Base-by-base conservation (phyloP, 345 rosid genomes). In the Aegle marmelos region DNA sequence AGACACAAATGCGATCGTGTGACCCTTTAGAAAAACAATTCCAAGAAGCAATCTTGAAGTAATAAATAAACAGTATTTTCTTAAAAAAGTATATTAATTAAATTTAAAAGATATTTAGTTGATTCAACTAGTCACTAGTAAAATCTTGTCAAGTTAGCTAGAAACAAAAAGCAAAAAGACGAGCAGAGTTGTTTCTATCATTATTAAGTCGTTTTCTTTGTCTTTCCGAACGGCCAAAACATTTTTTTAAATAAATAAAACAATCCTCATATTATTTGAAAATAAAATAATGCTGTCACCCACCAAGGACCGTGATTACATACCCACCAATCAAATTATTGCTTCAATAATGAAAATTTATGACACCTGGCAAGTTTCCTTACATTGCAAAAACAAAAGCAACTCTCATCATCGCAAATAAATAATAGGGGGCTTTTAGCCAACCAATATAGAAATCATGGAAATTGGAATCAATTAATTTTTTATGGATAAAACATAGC, bases 151-250 rank as follows among this genome's bases (percentile, higher is more conserved):
- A 37, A 24, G 50, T 13, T n/a, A n/a, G 28, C 63, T 22, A 9
- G 45, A 31, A 54, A 71, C 62, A 13, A 72, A 72, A 56, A 59
- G 34, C 24, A 73, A 73, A 14, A 28, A 36, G 66, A 58, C 66
- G 37, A 59, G 65, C 19, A 31, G 31, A 73, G 14, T 36, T 73
- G 76, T 73, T 36, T 58, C 76, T 33, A 57, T 72, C 76, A 57
- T 34, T 67, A 58, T 73, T 17, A 24, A 45, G 56, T 72, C 65
- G 1, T 59, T 73, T 53, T 59, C 54, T 36, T 30, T 50, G 56
- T 39, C 37, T 50, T 24, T 58, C 45, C n/a, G 24, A 45, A 13
- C 4, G 37, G 17, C 33, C 54, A n/a, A 24, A 14, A 6, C 59
- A 73, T 56, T 36, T 57, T 31, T 33, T 72, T 7, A 59, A 72